These are phyloP conservation scores for Colletotrichum aenigma DNA, from an alignment of 2,329 filamentous ascomycete species.

Conservation along the genomic window DNA sequence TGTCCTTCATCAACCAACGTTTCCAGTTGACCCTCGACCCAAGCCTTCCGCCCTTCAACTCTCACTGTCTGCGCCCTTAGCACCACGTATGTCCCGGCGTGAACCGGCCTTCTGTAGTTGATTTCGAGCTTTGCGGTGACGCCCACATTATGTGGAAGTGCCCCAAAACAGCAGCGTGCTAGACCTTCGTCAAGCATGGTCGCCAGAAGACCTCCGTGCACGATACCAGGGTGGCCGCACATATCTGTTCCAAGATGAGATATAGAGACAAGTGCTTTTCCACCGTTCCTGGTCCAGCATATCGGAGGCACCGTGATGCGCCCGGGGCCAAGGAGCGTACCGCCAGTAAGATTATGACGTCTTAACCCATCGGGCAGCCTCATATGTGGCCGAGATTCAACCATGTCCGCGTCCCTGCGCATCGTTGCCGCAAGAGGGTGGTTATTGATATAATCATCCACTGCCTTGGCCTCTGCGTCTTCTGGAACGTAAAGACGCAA, in stretches of 20 bases:
- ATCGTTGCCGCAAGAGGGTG: constrained; percentile 77
- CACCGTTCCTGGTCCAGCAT: constrained; percentile 73
- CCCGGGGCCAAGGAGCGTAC: constrained; percentile 75
- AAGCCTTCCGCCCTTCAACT: constrained; percentile 92
- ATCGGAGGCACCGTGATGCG: constrained; percentile 83
- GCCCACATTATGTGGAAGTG: constrained; percentile 83
- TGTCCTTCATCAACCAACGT: constrained; percentile 68
- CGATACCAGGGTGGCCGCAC: constrained; percentile 88
- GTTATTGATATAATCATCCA: constrained; percentile 76
- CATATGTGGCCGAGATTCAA: constrained; percentile 83
- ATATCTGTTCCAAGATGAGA: constrained; percentile 79
- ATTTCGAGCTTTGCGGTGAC: constrained; percentile 86
- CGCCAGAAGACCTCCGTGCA: constrained; percentile 91
- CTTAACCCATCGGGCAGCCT: constrained; percentile 78
- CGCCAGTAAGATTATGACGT: constrained; percentile 79
- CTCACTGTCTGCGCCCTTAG: constrained; percentile 80
- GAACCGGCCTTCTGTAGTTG: constrained; percentile 83
- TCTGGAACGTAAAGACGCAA: constrained; percentile 66
- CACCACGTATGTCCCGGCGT: constrained; percentile 77
- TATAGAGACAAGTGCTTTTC: constrained; percentile 73
- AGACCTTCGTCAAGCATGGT: constrained; percentile 91
- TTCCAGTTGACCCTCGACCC: constrained; percentile 89
- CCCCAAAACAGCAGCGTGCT: constrained; percentile 85
- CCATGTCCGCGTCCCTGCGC: constrained; percentile 68
- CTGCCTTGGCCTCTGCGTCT: constrained; percentile 58